Base-by-base conservation (phyloP, 768 basidiomycete genomes). In the Pulveroboletus frians region DNA sequence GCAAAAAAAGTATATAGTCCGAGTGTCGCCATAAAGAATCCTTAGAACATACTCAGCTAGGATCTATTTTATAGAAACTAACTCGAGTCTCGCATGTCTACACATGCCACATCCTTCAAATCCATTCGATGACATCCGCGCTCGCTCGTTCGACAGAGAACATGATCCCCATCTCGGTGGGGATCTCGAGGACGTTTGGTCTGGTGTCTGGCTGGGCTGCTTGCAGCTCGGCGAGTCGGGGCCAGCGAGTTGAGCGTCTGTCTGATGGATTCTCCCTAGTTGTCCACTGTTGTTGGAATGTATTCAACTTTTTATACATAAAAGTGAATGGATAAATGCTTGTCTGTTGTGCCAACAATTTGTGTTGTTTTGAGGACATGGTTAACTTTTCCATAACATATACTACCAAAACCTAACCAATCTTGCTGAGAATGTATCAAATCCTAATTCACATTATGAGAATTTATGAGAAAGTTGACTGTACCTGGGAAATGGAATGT, bases 1-100 rank as follows among this genome's bases (percentile, higher is more conserved):
- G 0, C 6, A 2, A 37, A 26, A 51, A 59, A 52, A 1, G 4
- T 70, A 71, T 71, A 76, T 66, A 77, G 54, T 40, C 57, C 32
- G 40, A 1, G 31, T 1, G 1, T 30, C 29, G 14, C 39, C 50
- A 46, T 18, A 0, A 13, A 58, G 58, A 61, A 65, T 72, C 79
- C 62, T 72, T 56, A 83, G 81, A 83, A 81, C 80, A 83, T 83
- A 83, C 81, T 83, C 81, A 79, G 79, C 77, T 79, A 83, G 81
- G 81, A 83, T 83, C 81, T 83, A 78, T 83, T 83, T 64, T 81
- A 82, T 80, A 83, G 81, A 78, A 79, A 80, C 80, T 81, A 78
- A 82, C 81, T 69, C 79, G 80, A 80, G 80, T 83, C 79, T 81
- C 77, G 82, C 81, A 83, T 81, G 79, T 82, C 80, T 81, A 82